A percentile compares a stretch with the other conserved stretches of the same genome.
Evolutionary conservation across 163 green algal species (phyloP).

Genomic region (Prototheca cutis): DNA sequence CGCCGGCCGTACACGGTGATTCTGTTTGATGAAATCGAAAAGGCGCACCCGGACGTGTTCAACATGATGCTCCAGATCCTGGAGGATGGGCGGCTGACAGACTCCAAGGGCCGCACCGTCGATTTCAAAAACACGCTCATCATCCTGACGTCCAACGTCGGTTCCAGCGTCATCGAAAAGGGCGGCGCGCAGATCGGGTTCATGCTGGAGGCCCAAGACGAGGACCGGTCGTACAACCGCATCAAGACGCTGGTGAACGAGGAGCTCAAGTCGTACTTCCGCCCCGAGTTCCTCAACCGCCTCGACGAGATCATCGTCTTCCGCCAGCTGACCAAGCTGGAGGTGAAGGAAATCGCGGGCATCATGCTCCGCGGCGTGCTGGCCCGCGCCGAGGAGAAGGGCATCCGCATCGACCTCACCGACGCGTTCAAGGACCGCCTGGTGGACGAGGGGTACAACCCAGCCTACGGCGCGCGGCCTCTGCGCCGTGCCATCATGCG

Average conservation of each 20-base stretch:
- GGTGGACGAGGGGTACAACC: conserved; percentile 98
- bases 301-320: conserved; percentile 99
- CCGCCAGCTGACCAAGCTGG: conserved; percentile 95
- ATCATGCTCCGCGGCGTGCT: conserved; percentile 97
- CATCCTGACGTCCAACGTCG: conserved; percentile 99
- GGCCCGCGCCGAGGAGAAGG: conserved; percentile 86
- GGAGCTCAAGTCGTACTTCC: conserved; percentile 87
- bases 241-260: conserved; percentile 93
- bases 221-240: conserved; percentile 92
- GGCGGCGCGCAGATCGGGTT: conserved; percentile 93
- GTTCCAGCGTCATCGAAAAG: conserved; percentile 93
- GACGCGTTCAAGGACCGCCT: conserved; percentile 89
- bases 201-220: conserved; percentile 45
- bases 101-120: conserved; percentile 85
- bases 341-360: conserved; percentile 97
- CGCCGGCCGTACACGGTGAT: conserved; percentile 92
- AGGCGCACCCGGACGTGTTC: conserved; percentile 99
- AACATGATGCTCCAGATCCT: conserved; percentile 99
- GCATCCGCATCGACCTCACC: conserved; percentile 91
- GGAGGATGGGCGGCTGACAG: conserved; percentile 75
- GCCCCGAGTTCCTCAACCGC: conserved; percentile 97
- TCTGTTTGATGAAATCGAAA: conserved; percentile 99
- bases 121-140: conserved; percentile 99
- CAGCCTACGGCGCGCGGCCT: conserved; percentile 87
- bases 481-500: conserved; percentile 96